These are phyloP conservation scores for Plasmodium inui DNA, from an alignment of 169 alveolate species.

Conservation along the genomic window DNA sequence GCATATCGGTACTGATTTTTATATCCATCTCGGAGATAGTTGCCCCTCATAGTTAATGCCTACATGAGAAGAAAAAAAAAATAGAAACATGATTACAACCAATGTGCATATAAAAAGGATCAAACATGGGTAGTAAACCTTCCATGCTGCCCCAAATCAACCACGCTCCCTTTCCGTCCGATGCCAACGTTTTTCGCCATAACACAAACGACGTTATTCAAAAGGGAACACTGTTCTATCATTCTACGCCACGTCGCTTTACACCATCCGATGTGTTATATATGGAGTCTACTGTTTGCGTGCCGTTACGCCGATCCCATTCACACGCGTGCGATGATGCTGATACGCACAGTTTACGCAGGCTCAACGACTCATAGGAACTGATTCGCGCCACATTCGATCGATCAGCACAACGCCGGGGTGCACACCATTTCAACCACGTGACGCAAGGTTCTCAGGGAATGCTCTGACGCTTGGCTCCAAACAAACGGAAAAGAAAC, in stretches of 20 bases:
- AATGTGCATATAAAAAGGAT: neutral
- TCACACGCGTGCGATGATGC: neutral
- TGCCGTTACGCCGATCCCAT: neutral
- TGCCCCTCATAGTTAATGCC: conserved; percentile 68
- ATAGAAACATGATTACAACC: neutral
- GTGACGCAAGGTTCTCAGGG: neutral
- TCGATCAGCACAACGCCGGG: neutral
- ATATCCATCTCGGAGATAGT: conserved; percentile 64
- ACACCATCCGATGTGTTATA: neutral
- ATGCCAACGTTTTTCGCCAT: neutral
- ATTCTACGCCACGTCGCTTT: neutral
- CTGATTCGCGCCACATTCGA: neutral
- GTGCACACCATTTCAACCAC: neutral
- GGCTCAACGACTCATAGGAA: neutral
- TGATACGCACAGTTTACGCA: neutral
- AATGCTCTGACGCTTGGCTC: neutral
- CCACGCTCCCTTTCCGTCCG: neutral
- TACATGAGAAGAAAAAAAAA: neutral
- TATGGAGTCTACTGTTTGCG: neutral
- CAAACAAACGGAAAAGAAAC: neutral
- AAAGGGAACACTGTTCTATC: neutral
- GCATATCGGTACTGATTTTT: conserved; percentile 62
- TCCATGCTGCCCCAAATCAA: neutral
- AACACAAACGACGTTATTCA: neutral
- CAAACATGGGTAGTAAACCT: neutral